Base-by-base conservation (phyloP, 1,284 basidiomycete species). In the Fistulina hepatica region DNA sequence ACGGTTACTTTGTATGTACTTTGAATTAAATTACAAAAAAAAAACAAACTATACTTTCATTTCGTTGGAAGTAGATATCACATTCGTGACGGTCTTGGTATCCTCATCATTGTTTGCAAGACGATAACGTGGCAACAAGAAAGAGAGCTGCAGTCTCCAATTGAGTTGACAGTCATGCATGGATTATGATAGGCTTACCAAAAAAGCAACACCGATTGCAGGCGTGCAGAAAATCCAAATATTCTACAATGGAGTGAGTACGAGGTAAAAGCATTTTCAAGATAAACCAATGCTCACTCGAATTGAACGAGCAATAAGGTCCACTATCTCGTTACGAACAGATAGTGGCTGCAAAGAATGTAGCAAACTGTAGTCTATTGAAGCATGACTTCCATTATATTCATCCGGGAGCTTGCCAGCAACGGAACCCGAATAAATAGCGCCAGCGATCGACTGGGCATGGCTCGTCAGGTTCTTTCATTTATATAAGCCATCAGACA, bases 361-460 rank as follows among this genome's bases (percentile, higher is more conserved):
- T 30, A 84, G 58, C 10, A 58, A 55, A 43, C 62, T 65, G 53
- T 76, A 72, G 51, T 81, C 61, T 41, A 73, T 64, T 2, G 71
- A 67, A 19, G 70, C 58, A n/a, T 60, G 15, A 60, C 57, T 43
- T 60, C 50, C 24, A 63, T n/a, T n/a, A n/a, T n/a, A n/a, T n/a
- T 61, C 61, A 26, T 61, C 40, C 15, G 77, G 76, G 43, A 81
- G 52, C 39, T 61, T 61, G 34, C 54, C 55, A 36, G 63, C 58
- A 13, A 77, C 54, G 36, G 66, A 61, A 26, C 63, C 70, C 51
- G 79, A 67, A 54, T 81, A 84, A 43, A 82, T 64, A 35, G 81
- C 73, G n/a, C 82, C 80, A 41, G 82, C 74, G 26, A 81, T 64
- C 33, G 83, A 71, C 82, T 86, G 36, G 2, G 50, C 16, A 36